Conservation (phyloP, 257 asterid genomes). For the Schizonepeta tenuifolia region DNA sequence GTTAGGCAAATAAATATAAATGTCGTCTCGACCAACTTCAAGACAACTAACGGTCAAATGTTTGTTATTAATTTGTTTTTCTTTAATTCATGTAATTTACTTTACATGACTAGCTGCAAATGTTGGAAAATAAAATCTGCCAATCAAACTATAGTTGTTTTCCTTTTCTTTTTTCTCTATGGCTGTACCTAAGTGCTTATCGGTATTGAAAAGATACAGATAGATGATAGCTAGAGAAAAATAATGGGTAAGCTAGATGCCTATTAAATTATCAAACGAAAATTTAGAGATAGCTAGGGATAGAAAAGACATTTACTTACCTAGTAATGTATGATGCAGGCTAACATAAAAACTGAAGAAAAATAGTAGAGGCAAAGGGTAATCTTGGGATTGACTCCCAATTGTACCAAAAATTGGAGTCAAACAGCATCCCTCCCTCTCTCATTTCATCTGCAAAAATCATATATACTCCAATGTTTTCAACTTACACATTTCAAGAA, state of each 20-base stretch:
- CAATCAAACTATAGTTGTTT: not conserved
- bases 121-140: not conserved
- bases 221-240: no score
- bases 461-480: constrained; percentile 35
- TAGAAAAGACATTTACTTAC: constrained; percentile 1
- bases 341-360: no score
- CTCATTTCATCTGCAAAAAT: constrained; percentile 37
- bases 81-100: not conserved
- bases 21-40: constrained; percentile 6
- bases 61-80: not conserved
- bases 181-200: no score
- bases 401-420: constrained; percentile 48
- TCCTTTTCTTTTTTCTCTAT: not conserved
- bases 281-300: constrained; percentile 13
- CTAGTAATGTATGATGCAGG: no score
- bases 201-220: no score
- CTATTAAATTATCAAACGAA: no score
- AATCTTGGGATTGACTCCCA: constrained; percentile 66
- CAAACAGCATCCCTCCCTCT: constrained; percentile 47
- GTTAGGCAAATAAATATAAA: not conserved
- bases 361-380: not conserved
- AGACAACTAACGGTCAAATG: constrained; percentile 35
- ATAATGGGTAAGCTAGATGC: no score
- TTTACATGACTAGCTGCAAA: not conserved
- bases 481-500: constrained; percentile 43